Conservation (phyloP, 306 rosid species). For the Sechiopsis laciniata region DNA sequence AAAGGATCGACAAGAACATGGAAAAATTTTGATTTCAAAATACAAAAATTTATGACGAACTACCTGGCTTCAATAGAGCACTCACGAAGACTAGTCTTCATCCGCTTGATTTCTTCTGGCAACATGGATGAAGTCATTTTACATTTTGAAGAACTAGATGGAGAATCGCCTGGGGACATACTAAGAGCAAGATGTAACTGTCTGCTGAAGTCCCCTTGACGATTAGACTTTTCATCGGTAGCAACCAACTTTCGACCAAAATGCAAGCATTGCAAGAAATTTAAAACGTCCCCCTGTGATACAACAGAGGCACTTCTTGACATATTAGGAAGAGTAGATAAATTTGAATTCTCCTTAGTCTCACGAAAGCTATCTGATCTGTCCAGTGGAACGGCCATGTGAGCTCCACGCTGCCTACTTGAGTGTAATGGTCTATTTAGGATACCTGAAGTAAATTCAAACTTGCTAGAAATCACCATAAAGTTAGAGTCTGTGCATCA, state of each 20-base stretch:
- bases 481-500: slow-evolving; percentile 52
- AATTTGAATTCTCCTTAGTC: slow-evolving; percentile 68
- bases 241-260: slow-evolving; percentile 68
- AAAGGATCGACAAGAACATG: slow-evolving; percentile 35
- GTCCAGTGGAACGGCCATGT: slow-evolving; percentile 69
- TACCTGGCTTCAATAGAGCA: slow-evolving; percentile 77
- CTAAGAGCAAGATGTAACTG: slow-evolving; percentile 59
- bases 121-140: slow-evolving; percentile 52
- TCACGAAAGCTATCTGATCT: slow-evolving; percentile 90
- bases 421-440: slow-evolving; percentile 77
- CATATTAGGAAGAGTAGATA: slow-evolving; percentile 83
- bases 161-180: slow-evolving; percentile 77
- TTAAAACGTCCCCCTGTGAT: slow-evolving; percentile 62
- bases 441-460: slow-evolving; percentile 81
- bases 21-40: slow-evolving; percentile 24
- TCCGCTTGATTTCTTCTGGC: slow-evolving; percentile 74
- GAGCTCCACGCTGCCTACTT: slow-evolving; percentile 92
- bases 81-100: slow-evolving; percentile 44
- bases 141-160: slow-evolving; percentile 70
- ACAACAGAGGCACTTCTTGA: slow-evolving; percentile 64
- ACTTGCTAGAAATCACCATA: slow-evolving; percentile 81
- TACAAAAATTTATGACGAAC: slow-evolving; percentile 34
- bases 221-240: slow-evolving; percentile 66
- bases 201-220: slow-evolving; percentile 63
- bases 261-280: slow-evolving; percentile 52